phyloP scores from a whole-genome alignment of 2,329 filamentous ascomycete species.

The Exophiala sp. region DNA sequence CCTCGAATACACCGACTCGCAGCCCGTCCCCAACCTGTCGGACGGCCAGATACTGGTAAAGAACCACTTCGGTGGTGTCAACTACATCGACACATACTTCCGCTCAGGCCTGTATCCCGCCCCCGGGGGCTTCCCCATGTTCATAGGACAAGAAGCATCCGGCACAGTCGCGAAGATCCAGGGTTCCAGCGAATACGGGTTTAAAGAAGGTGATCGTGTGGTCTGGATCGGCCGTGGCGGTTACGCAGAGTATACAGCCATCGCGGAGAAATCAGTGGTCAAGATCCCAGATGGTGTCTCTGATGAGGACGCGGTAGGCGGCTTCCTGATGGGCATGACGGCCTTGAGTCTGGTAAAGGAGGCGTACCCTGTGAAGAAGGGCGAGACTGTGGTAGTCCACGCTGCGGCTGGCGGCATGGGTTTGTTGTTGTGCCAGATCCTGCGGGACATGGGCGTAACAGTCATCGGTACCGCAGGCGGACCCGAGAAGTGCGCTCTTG shows the following conservation, averaged over 20 bases:
- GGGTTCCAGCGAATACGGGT: conserved; percentile 48
- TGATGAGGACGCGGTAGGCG: conserved; percentile 63
- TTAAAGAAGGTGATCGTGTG: conserved; percentile 66
- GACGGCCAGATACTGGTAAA: conserved; percentile 75
- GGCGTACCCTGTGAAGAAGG: conserved; percentile 65
- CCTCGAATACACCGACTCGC: conserved; percentile 65
- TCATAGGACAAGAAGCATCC: conserved; percentile 74
- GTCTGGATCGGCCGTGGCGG: conserved; percentile 59
- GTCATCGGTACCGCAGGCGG: conserved; percentile 77
- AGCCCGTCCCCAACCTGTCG: conserved; percentile 65
- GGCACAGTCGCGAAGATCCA: conserved; percentile 66
- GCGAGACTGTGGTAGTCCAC: conserved; percentile 79
- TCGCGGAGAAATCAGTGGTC: conserved; percentile 53
- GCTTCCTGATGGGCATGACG: conserved; percentile 77
- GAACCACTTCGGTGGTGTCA: conserved; percentile 76
- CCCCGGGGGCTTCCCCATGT: conserved; percentile 64
- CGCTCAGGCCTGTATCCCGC: conserved; percentile 72
- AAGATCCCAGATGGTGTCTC: conserved; percentile 62
- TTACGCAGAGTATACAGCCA: conserved; percentile 60
- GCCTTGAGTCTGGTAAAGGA: conserved; percentile 76
- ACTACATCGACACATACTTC: conserved; percentile 92
- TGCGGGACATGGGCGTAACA: conserved; percentile 68
- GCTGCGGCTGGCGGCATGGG: conserved; percentile 83
- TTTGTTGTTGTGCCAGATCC: conserved; percentile 66
- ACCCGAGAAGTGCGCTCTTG: conserved; percentile 67